Base-by-base conservation (phyloP, 306 rosid genomes). In the Trifolium dubium region DNA sequence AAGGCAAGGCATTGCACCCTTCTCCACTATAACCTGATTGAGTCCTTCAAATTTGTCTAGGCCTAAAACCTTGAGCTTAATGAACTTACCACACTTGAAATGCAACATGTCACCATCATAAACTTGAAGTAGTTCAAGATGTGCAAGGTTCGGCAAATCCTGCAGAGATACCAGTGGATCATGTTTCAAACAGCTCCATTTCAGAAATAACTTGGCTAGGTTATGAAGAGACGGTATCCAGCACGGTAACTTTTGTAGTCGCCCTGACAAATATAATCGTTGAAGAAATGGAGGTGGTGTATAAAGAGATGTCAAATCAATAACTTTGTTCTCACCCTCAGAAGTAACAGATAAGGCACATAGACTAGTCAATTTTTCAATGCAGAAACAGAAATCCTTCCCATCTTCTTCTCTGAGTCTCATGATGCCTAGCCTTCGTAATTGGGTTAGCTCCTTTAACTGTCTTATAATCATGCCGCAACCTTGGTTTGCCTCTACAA, bases 1-100 rank as follows among this genome's bases (percentile, higher is more conserved):
- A 10, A 90, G 80, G 79, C 50, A 81, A 18, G 90, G 81, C 96
- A 90, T 83, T 74, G 96, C 84, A 43, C 83, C 90, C 47, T 76
- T 65, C 82, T 72, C 90, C 61, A 90, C 71, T 12, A 51, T 69
- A 50, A 90, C 85, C 28, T 50, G 29, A 65, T 46, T 54, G 54
- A 90, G 89, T 50, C 78, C 85, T 71, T 84, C 87, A 80, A 86
- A 75, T 43, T 77, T 83, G 71, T 88, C 91, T 19, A 90, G 88
- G 12, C 88, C 86, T 51, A 90, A 65, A 70, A 90, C 58, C 83
- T 81, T 83, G 13, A 90, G 92, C 85, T 83, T 90, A 67, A 79
- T 83, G 65, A 90, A 90, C 35, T 85, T 85, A 9, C 80, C 82
- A 28, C 84, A 32, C 18, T 73, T 77, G 50, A 90, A 90, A 71